Conservation (phyloP, 257 asterid species). For the Jasminum sambac region DNA sequence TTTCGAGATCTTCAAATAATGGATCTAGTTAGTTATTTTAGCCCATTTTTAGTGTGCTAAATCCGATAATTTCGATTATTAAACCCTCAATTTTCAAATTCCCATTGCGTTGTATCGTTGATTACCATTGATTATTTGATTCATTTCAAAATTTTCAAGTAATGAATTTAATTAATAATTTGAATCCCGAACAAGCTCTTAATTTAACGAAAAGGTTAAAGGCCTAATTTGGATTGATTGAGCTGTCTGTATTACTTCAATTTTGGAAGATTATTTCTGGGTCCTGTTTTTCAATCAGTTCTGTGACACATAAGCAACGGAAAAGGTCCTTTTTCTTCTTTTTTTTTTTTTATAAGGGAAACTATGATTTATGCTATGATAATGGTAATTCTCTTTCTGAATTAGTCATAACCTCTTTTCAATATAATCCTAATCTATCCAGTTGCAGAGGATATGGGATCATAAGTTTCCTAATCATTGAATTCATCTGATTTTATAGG, state of each 20-base stretch:
- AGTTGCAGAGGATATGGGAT: neutral
- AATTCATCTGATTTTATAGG: neutral
- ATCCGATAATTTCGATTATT: no score
- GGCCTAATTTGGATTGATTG: neutral
- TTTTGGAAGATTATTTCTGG: neutral
- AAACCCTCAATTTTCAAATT: no score
- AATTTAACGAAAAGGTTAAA: neutral
- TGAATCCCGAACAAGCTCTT: neutral
- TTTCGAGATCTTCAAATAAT: no score
- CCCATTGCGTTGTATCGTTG: no score
- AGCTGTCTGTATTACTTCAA: neutral
- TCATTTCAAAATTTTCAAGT: no score
- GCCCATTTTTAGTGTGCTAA: no score
- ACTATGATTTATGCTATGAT: neutral
- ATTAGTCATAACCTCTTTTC: neutral
- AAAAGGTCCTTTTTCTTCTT: no score
- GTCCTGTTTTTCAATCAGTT: neutral
- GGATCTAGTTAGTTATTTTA: no score
- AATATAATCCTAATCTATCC: neutral
- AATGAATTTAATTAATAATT: no score
- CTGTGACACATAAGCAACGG: neutral
- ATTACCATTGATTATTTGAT: no score
- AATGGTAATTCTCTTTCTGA: neutral
- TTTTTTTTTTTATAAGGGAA: neutral
- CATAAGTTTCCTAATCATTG: neutral